Evolutionary conservation across 2,329 filamentous ascomycete species (phyloP).

Genomic region (Fusarium proliferatum): DNA sequence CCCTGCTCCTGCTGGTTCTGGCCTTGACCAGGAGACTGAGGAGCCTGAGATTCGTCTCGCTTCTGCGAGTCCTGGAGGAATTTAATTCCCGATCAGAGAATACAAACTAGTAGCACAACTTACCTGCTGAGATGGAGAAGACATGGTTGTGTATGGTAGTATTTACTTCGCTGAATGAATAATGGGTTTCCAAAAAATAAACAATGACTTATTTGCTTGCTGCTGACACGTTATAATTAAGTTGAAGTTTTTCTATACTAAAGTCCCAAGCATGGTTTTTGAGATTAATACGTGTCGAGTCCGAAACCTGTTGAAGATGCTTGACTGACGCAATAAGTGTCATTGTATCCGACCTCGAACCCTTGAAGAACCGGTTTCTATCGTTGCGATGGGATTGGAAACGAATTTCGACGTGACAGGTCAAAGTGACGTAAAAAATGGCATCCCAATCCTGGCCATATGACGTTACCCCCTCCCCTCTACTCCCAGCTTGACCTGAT

Average conservation of each 20-base stretch:
- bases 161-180: background rate
- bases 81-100: background rate
- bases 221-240: conserved; percentile 13
- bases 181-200: background rate
- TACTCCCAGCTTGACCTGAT: background rate
- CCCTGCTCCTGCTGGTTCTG: conserved; percentile 18
- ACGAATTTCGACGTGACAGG: conserved; percentile 5
- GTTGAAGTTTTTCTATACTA: conserved; percentile 12
- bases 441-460: conserved; percentile 11
- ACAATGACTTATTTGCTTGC: conserved; percentile 9
- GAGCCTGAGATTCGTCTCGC: conserved; percentile 21
- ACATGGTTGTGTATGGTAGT: conserved; percentile 27
- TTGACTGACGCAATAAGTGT: conserved; percentile 45
- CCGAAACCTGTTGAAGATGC: conserved; percentile 36
- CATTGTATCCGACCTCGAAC: conserved; percentile 24
- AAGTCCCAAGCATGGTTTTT: conserved; percentile 31
- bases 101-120: background rate
- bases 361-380: conserved; percentile 41
- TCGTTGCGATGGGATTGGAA: conserved; percentile 15
- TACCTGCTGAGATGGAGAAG: conserved; percentile 39
- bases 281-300: conserved; percentile 27
- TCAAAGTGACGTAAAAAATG: conserved; percentile 37
- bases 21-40: conserved; percentile 16
- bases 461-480: conserved; percentile 24
- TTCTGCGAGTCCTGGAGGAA: conserved; percentile 30